Evolutionary conservation across 306 rosid genomes (phyloP), one percentile per base, ranked within the genome.

Genomic region (Luffa aegyptiaca): DNA sequence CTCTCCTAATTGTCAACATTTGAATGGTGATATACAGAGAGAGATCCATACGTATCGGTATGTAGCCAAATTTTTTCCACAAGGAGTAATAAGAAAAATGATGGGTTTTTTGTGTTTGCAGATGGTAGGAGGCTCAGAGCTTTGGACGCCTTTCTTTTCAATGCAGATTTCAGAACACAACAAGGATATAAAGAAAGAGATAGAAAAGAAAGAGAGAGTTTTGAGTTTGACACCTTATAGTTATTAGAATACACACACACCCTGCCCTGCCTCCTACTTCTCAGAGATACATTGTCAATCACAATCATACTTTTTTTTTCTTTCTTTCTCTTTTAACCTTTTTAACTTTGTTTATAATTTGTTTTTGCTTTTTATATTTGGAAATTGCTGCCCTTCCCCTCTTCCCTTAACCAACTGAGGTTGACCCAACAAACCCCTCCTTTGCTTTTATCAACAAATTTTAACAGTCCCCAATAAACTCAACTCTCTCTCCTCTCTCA

Each of bases 141-240:
- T 83, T 80, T 63, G 90, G 90, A 90, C 92, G 80, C 75, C 89
- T 85, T 85, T 91, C 93, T 63, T 87, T 79, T 88, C 90, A 86
- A 71, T 69, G 35, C 81, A 83, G 53, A 79, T 52, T 64, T 53
- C 37, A 51, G 59, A 79, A 82, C 42, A 13, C 46, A 39, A 37
- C 42, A 62, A 62, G 36, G 31, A 39, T 3, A 39, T 3, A 35
- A 10, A 39, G 20, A 16, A 4, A 13, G 36, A 61, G 18, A 31
- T 21, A 9, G 20, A 64, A 17, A 68, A 26, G 31, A 26, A 5
- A 42, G 56, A 70, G 76, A 21, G 2, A 10, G 33, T 26, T 45
- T 45, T 70, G 76, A 71, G 76, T 71, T 71, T 71, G 57, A 71
- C 57, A 71, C 20, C 76, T 71, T 71, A 26, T 26, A 71, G 76